Evolutionary conservation across 202 grass and related monocot genomes (phyloP).

Genomic region (Eragrostis tef): DNA sequence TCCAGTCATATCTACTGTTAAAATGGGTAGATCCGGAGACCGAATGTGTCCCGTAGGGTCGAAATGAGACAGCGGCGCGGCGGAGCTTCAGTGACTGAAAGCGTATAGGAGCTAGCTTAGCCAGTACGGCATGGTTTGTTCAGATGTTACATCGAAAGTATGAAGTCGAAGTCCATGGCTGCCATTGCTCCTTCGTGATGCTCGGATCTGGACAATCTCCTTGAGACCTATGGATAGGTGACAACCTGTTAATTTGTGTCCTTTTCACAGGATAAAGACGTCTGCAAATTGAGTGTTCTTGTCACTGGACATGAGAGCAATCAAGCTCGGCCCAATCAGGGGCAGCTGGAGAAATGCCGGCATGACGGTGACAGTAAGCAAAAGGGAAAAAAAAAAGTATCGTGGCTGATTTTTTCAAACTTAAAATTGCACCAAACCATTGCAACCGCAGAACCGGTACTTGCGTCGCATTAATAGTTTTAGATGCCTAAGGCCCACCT

Average conservation of each 20-base stretch:
- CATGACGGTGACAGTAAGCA: constrained; percentile 46
- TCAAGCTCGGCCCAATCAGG: background rate
- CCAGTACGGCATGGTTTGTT: constrained; percentile 37
- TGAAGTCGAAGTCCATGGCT: constrained; percentile 38
- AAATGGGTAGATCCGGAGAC: background rate
- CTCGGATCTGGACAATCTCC: constrained; percentile 17
- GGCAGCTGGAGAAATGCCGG: constrained; percentile 46
- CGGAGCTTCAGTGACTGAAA: background rate
- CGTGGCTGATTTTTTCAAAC: background rate
- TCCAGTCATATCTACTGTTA: background rate
- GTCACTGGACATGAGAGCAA: constrained; percentile 22
- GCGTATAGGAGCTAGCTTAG: background rate
- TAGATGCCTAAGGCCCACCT: background rate
- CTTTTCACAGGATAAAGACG: constrained; percentile 37
- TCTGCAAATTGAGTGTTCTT: constrained; percentile 26
- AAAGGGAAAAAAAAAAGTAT: background rate
- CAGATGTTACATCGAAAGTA: constrained; percentile 47
- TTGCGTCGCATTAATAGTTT: background rate
- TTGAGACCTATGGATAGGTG: constrained; percentile 40
- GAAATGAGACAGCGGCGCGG: background rate
- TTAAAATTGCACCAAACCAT: background rate
- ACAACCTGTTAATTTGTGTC: constrained; percentile 35
- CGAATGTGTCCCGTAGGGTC: background rate
- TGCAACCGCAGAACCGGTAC: constrained; percentile 19
- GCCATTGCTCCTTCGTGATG: constrained; percentile 30